Conservation (phyloP, 768 basidiomycete species). For the Grammothele lineata region DNA sequence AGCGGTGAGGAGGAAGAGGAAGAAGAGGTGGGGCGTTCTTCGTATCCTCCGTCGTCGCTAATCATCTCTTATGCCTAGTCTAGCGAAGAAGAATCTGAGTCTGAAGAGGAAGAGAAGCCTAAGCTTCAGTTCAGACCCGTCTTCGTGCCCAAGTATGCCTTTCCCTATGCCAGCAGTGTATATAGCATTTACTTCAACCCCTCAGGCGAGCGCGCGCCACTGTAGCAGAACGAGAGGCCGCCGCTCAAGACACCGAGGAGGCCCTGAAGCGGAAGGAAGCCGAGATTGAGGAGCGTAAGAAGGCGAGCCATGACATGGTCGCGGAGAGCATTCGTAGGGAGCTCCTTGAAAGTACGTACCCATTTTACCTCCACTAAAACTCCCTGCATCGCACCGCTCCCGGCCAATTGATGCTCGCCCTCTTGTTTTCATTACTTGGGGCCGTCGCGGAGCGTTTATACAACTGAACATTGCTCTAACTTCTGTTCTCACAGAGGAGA, state of each 20-base stretch:
- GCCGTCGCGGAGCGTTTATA: too few species aligned
- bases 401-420: too few species aligned
- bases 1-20: conserved; percentile 34
- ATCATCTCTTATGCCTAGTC: conserved; percentile 43
- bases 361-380: background rate
- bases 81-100: conserved; percentile 73
- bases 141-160: conserved; percentile 89
- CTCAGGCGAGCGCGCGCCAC: conserved; percentile 73
- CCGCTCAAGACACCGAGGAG: conserved; percentile 75
- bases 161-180: background rate
- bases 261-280: conserved; percentile 60
- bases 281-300: conserved; percentile 78
- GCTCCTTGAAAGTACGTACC: conserved; percentile 80
- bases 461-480: background rate
- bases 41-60: conserved; percentile 2
- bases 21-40: conserved; percentile 42
- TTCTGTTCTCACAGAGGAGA: conserved; percentile 62
- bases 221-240: conserved; percentile 61
- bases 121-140: conserved; percentile 85
- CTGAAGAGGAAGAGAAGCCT: conserved; percentile 72
- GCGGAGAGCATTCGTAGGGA: conserved; percentile 93
- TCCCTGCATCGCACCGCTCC: background rate
- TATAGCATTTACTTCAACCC: background rate
- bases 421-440: too few species aligned
- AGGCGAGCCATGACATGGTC: conserved; percentile 88